Evolutionary conservation across 495 filamentous ascomycete genomes (phyloP), one percentile per base, ranked within the genome.

Genomic region (Xylaria scruposa): DNA sequence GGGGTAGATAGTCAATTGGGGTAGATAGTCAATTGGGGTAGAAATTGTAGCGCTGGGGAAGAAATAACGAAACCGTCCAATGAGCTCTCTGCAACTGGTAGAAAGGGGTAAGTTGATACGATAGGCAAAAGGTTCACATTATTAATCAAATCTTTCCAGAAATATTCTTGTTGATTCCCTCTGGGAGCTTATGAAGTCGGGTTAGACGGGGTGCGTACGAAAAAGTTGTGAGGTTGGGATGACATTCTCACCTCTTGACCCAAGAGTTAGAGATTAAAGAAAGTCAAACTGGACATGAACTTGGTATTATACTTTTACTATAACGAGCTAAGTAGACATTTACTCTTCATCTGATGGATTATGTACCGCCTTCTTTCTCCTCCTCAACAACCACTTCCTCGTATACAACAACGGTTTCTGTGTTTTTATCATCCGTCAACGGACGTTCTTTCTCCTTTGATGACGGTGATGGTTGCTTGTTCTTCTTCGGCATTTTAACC

Each of bases 401-500:
- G 7, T 76, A 76, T 12, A 79, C 75, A 31, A 77, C 61, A 3
- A 77, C 75, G 3, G 61, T 67, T 0, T 79, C 74, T 21, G 49
- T 70, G 53, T 75, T 72, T 19, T 78, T 74, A 26, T 80, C 68
- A 60, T 78, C 75, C 40, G 75, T 75, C 44, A 61, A 70, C 21
- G 65, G 70, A 36, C 62, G 60, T 26, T 71, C 70, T 46, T 38
- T 33, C 19, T 38, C 33, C 31, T 60, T 21, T 3, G 58, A 19
- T 17, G 17, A 15, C 58, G 0, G 31, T 21, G 47, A n/a, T 19
- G 47, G n/a, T 7, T 69, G 26, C 15, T 69, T 31, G 29, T 31
- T 49, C 46, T 53, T 44, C 36, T 78, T 74, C 21, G 76, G 69
- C 24, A 81, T 82, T 73, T 82, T 85, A 10, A 86, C 75, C 87